Evolutionary conservation across 164 flowering plant genomes (phyloP).

Genomic region (Umbilicus rupestris): DNA sequence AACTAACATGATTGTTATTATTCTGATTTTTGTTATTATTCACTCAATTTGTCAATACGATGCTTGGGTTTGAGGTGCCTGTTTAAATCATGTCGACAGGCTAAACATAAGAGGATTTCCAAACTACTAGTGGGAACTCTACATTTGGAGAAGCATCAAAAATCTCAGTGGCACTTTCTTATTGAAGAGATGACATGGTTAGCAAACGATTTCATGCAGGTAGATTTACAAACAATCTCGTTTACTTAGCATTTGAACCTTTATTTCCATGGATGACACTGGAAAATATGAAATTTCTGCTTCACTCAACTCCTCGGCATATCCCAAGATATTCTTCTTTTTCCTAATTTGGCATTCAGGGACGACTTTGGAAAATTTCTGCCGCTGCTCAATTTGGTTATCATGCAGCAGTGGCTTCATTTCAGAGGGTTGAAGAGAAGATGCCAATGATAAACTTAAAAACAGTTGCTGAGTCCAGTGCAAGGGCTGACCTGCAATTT

Average conservation of each 20-base stretch:
- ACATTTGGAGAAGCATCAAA: constrained; percentile 31
- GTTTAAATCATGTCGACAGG: constrained; percentile 37
- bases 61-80: constrained; percentile 6
- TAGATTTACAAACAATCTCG: too few relatives aligned
- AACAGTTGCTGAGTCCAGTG: constrained; percentile 44
- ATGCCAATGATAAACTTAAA: constrained; percentile 26
- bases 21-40: background rate
- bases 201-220: constrained; percentile 98
- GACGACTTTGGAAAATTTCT: constrained; percentile 83
- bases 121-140: constrained; percentile 45
- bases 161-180: constrained; percentile 91
- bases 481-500: constrained; percentile 68
- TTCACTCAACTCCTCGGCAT: background rate
- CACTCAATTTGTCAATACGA: background rate
- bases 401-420: constrained; percentile 42
- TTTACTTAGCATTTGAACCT: background rate
- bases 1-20: too few relatives aligned
- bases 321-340: background rate
- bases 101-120: constrained; percentile 62
- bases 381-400: constrained; percentile 70
- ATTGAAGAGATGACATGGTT: constrained; percentile 99
- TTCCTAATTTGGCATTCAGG: constrained; percentile 31
- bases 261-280: background rate
- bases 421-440: constrained; percentile 36
- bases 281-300: background rate